Percentiles rank a stretch among this genome's conserved stretches.
Conservation (phyloP, 2,329 filamentous ascomycete genomes). For the Fulvia fulva region DNA sequence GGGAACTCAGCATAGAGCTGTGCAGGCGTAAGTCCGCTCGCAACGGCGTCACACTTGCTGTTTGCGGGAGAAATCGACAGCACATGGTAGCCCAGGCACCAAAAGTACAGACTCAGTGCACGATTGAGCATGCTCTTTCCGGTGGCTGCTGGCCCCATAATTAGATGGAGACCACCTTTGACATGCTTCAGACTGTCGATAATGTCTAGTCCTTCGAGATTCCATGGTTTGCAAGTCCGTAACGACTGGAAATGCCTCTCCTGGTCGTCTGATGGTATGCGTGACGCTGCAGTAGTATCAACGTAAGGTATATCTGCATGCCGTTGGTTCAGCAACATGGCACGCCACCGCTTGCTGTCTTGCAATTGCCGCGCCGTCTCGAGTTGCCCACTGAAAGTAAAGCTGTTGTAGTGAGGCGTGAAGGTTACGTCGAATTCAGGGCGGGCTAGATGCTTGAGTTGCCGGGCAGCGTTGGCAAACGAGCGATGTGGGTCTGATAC, state of each 20-base stretch:
- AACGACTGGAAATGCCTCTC: constrained; percentile 8
- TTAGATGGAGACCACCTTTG: constrained; percentile 9
- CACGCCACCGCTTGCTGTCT: constrained; percentile 14
- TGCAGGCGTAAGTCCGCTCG: background rate
- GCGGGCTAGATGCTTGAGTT: background rate
- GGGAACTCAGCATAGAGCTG: background rate
- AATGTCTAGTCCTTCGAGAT: constrained; percentile 14
- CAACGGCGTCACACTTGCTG: constrained; percentile 11
- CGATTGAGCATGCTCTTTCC: constrained; percentile 20
- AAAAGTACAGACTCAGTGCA: constrained; percentile 19
- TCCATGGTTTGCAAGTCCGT: constrained; percentile 12
- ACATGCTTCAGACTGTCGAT: constrained; percentile 10
- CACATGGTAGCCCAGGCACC: constrained; percentile 13
- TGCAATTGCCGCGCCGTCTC: constrained; percentile 9
- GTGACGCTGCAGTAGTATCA: constrained; percentile 7
- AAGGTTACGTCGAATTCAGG: background rate
- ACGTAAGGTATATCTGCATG: constrained; percentile 6
- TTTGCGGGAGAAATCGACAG: constrained; percentile 17
- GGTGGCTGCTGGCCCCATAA: constrained; percentile 15
- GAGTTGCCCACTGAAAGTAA: constrained; percentile 10
- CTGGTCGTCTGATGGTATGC: background rate
- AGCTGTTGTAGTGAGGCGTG: constrained; percentile 9
- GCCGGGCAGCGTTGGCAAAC: background rate
- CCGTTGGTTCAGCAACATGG: constrained; percentile 19
- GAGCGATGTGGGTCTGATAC: background rate